phyloP scores from a whole-genome alignment of 1,139 yeast genomes.

The Keqinozyma sinolaborantium region DNA sequence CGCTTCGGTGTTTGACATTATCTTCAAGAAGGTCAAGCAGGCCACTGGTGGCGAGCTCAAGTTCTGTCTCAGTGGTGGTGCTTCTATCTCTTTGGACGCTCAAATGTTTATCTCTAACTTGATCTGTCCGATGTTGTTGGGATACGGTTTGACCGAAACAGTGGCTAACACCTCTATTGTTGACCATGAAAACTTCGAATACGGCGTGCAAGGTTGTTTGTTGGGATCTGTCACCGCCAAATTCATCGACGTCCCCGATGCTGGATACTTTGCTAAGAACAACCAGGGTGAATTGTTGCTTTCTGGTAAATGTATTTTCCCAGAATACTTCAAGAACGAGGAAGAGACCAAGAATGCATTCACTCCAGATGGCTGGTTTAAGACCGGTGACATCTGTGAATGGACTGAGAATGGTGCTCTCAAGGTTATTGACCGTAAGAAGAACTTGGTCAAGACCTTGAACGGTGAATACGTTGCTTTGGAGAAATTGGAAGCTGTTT shows the following conservation, averaged over 20 bases:
- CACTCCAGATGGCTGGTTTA: slow-evolving; percentile 89
- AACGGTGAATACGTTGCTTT: slow-evolving; percentile 98
- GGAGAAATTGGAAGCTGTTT: slow-evolving; percentile 83
- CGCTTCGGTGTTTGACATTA: slow-evolving; percentile 53
- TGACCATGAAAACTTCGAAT: slow-evolving; percentile 62
- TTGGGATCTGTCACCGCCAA: slow-evolving; percentile 84
- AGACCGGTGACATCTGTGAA: slow-evolving; percentile 96
- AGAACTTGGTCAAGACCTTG: slow-evolving; percentile 91
- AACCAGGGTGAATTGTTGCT: slow-evolving; percentile 91
- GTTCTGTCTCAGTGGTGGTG: slow-evolving; percentile 85
- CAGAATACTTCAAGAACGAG: slow-evolving; percentile 79
- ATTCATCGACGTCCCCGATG: slow-evolving; percentile 87
- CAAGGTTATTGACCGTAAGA: slow-evolving; percentile 87
- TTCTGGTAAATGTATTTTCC: slow-evolving; percentile 68
- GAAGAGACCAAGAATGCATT: slow-evolving; percentile 78
- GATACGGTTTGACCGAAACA: slow-evolving; percentile 97
- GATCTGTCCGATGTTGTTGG: slow-evolving; percentile 86
- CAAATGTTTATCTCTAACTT: slow-evolving; percentile 76
- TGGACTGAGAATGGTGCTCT: slow-evolving; percentile 82
- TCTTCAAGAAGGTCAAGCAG: slow-evolving; percentile 85
- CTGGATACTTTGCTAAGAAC: slow-evolving; percentile 87
- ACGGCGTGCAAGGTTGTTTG: slow-evolving; percentile 78
- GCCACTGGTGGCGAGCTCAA: slow-evolving; percentile 94
- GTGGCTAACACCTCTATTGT: slow-evolving; percentile 81
- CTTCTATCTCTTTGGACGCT: slow-evolving; percentile 84